Evolutionary conservation across 805 yeast genomes (phyloP).

Genomic region (Kuraishia piskuri): DNA sequence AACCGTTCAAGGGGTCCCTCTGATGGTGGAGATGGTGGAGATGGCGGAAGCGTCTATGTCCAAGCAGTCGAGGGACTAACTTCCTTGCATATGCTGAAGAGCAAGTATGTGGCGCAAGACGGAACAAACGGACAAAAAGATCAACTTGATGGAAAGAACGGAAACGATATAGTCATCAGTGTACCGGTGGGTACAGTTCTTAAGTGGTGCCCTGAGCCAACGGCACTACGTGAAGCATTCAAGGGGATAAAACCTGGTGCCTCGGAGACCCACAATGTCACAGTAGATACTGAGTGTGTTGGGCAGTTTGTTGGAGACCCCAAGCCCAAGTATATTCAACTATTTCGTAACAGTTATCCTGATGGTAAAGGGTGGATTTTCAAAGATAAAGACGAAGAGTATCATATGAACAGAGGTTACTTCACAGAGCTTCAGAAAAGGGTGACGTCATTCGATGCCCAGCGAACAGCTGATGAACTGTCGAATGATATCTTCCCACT

Average conservation of each 20-base stretch:
- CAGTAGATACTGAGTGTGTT: conserved; percentile 13
- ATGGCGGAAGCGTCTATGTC: conserved; percentile 81
- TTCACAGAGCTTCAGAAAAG: conserved; percentile 56
- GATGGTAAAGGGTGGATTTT: conserved; percentile 88
- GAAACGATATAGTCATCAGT: conserved; percentile 68
- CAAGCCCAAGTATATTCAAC: conserved; percentile 40
- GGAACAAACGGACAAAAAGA: conserved; percentile 67
- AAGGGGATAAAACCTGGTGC: conserved; percentile 8
- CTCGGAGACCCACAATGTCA: conserved; percentile 8
- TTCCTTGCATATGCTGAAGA: conserved; percentile 61
- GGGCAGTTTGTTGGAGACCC: conserved; percentile 11
- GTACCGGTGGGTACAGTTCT: conserved; percentile 91
- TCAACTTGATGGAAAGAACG: conserved; percentile 83
- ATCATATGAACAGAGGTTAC: conserved; percentile 56
- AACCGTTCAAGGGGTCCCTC: conserved; percentile 87
- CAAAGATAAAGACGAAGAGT: conserved; percentile 67
- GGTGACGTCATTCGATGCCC: conserved; percentile 58
- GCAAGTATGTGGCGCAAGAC: conserved; percentile 59
- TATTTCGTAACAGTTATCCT: conserved; percentile 50
- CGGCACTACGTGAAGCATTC: conserved; percentile 26
- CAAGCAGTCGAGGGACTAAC: conserved; percentile 69
- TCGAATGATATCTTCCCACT: conserved; percentile 65
- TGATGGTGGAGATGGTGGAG: conserved; percentile 98
- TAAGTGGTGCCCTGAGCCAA: conserved; percentile 77
- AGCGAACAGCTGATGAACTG: conserved; percentile 48